Evolutionary conservation across 768 basidiomycete genomes (phyloP).

Genomic region (Podaxis carcinomalis): DNA sequence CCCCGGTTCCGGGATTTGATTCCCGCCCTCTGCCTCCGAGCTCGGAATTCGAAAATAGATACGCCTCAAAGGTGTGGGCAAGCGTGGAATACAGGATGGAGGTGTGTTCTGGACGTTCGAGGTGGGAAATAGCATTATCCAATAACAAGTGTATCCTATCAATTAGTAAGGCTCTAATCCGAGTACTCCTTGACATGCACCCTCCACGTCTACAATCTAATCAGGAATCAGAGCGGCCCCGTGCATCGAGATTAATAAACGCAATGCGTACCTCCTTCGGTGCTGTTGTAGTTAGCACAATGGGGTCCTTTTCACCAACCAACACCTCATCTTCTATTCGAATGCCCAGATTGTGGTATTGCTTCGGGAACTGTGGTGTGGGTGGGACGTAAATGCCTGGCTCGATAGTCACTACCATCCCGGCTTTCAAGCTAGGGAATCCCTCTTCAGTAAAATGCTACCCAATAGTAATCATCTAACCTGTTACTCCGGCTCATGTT

Average conservation of each 20-base stretch:
- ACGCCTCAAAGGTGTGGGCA: not conserved
- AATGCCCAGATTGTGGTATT: slow-evolving; percentile 88
- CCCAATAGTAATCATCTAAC: slow-evolving; percentile 9
- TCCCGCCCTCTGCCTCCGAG: not conserved
- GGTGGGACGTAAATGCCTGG: slow-evolving; percentile 92
- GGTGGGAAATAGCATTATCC: not conserved
- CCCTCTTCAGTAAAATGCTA: not conserved
- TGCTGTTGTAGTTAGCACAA: slow-evolving; percentile 64
- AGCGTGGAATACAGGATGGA: not conserved
- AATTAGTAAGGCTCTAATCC: slow-evolving; percentile 50
- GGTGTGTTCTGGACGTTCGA: not conserved
- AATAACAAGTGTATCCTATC: not conserved
- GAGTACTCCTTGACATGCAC: slow-evolving; percentile 69
- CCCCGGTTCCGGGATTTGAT: not conserved
- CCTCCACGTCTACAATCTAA: slow-evolving; percentile 74
- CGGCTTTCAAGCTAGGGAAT: slow-evolving; percentile 56
- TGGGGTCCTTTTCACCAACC: slow-evolving; percentile 54
- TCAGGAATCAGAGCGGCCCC: slow-evolving; percentile 1
- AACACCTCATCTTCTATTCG: slow-evolving; percentile 91
- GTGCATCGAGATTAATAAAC: not conserved
- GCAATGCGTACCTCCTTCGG: slow-evolving; percentile 68
- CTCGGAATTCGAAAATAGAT: not conserved
- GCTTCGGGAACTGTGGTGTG: slow-evolving; percentile 70
- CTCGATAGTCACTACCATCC: slow-evolving; percentile 93
- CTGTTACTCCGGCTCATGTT: slow-evolving; percentile 52